Base-by-base conservation (phyloP, 2,329 filamentous ascomycete species). In the Xylaria sp. region DNA sequence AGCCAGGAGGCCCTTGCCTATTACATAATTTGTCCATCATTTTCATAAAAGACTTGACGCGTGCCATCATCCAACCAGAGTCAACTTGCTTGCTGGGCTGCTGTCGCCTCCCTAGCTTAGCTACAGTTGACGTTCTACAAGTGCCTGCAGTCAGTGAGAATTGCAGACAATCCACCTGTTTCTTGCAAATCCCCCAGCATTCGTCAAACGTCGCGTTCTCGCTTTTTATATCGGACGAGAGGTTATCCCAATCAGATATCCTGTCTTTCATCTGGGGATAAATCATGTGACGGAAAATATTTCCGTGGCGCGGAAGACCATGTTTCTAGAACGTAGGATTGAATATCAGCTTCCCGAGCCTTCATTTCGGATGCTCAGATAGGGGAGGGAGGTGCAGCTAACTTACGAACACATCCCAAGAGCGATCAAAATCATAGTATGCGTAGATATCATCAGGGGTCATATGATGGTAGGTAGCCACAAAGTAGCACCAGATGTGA, bases 401-500 rank as follows among this genome's bases (percentile, higher is more conserved):
- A 7, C 61, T 60, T 65, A 70, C 68, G 8, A 5, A 12, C 34
- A 53, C 50, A n/a, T 53, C 50, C 68, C 68, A 70, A 1, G 17
- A 11, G 32, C 7, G 51, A 21, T 70, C 68, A 24, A 70, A 70
- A 4, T 62, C 65, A 45, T 62, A 62, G 50, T 70, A 70, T 21
- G 54, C 7, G 27, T 68, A 64, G 14, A 68, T 68, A 24, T 70
- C 65, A 6, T 70, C 56, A 27, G 65, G 45, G 19, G 14, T 63
- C 68, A 70, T 59, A 27, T 70, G 68, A 54, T 70, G 68, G 21
- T 70, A 70, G 5, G 61, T 50, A 9, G 24, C 50, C 21, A 58
- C 68, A 42, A 68, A 62, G 42, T 70, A 70, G 32, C 68, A 70
- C 68, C 68, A 68, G 1, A 70, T 48, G 8, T 24, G 54, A 11